A percentile compares a stretch with the other conserved stretches of the same genome.
phyloP scores from a whole-genome alignment of 2,329 filamentous ascomycete genomes.

The Polychaeton citri region DNA sequence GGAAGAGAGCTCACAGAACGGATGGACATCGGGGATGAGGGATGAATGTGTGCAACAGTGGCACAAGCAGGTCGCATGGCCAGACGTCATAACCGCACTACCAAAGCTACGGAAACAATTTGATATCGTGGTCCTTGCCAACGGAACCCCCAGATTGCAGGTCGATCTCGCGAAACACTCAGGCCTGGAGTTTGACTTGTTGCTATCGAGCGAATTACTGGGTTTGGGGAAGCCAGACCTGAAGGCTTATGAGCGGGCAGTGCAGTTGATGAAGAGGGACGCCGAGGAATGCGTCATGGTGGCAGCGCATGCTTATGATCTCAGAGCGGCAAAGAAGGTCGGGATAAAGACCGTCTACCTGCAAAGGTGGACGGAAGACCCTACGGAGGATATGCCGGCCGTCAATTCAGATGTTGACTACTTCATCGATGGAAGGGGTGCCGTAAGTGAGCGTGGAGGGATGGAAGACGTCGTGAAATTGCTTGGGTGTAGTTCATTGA shows the following conservation, averaged over 20 bases:
- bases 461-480: no score
- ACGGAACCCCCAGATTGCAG: conserved; percentile 42
- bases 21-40: no score
- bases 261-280: conserved; percentile 30
- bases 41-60: no score
- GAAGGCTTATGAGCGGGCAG: conserved; percentile 32
- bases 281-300: conserved; percentile 40
- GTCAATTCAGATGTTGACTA: no score
- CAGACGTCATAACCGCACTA: no score
- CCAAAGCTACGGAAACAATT: no score
- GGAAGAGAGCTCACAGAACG: no score
- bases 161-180: conserved; percentile 38
- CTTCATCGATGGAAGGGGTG: no score
- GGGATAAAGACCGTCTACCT: conserved; percentile 43
- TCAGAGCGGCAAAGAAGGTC: conserved; percentile 33
- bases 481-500: no score
- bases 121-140: no score
- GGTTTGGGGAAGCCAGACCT: conserved; percentile 37
- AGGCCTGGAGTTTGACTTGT: conserved; percentile 35
- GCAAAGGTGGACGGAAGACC: conserved; percentile 40
- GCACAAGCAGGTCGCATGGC: no score
- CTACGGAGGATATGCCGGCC: conserved; percentile 34
- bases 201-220: conserved; percentile 41
- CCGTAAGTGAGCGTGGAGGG: no score
- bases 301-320: conserved; percentile 42